These are phyloP conservation scores for Aurinia saxatilis DNA, from an alignment of 345 rosid species.

Conservation along the genomic window DNA sequence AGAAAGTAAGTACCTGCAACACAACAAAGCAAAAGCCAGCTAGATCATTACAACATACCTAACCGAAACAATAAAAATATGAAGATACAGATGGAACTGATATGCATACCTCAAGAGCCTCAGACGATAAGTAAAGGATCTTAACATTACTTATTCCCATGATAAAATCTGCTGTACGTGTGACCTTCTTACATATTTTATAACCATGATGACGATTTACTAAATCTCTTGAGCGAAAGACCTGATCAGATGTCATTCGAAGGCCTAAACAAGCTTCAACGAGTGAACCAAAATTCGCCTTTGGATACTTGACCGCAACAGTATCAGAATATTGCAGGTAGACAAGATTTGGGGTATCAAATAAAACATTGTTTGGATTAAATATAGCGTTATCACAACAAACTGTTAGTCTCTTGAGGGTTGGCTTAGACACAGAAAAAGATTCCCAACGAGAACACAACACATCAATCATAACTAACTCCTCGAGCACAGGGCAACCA, in stretches of 20 bases:
- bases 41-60: not conserved
- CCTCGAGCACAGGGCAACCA: slow-evolving; percentile 15
- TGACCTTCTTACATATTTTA: too few relatives aligned
- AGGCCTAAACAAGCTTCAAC: slow-evolving; percentile 11
- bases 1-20: slow-evolving; percentile 13
- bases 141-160: slow-evolving; percentile 14
- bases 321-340: not conserved
- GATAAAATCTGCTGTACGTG: slow-evolving; percentile 1
- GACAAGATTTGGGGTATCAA: slow-evolving; percentile 13
- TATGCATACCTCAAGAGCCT: slow-evolving; percentile 19
- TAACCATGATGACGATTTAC: too few relatives aligned
- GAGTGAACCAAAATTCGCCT: slow-evolving; percentile 7
- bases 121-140: slow-evolving; percentile 9
- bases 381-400: not conserved
- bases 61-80: not conserved
- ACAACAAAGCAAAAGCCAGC: not conserved
- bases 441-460: not conserved
- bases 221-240: not conserved
- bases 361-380: slow-evolving; percentile 4
- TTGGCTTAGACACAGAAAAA: slow-evolving; percentile 1
- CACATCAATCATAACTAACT: not conserved
- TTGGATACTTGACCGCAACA: slow-evolving; percentile 6
- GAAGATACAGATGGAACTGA: not conserved
- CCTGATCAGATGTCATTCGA: slow-evolving; percentile 6
- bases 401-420: slow-evolving; percentile 6